Evolutionary conservation across 139 green algal genomes (phyloP).

Genomic region (Chlamydomonas sp.): DNA sequence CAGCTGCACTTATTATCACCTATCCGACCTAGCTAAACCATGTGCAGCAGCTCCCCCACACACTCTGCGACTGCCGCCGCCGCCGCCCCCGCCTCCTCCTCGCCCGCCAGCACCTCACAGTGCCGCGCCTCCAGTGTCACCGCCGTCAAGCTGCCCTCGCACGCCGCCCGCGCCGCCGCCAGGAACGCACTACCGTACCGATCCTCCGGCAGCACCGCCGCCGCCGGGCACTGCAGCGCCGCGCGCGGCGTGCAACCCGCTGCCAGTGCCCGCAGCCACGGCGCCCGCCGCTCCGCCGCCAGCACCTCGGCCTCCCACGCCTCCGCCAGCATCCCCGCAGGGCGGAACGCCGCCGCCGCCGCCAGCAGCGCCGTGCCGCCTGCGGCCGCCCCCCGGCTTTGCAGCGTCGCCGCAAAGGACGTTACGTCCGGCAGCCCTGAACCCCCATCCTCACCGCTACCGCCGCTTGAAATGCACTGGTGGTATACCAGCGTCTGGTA

Average conservation of each 20-base stretch:
- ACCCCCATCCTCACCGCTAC: not conserved
- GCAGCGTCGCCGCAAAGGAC: conserved; percentile 12
- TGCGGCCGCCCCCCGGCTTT: conserved; percentile 1
- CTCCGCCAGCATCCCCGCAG: not conserved
- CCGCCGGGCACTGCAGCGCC: conserved; percentile 62
- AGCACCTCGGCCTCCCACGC: not conserved
- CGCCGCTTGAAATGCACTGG: not conserved
- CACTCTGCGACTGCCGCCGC: conserved; percentile 41
- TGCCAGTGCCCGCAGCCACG: conserved; percentile 19
- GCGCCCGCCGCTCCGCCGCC: not conserved
- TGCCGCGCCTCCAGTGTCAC: conserved; percentile 56
- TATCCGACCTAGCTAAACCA: conserved; percentile 26
- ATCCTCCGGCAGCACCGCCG: conserved; percentile 68
- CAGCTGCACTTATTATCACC: too few species aligned
- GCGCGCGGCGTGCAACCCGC: not conserved
- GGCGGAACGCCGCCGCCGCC: not conserved
- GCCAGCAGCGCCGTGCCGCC: not conserved
- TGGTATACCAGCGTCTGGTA: conserved; percentile 11
- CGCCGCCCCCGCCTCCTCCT: conserved; percentile 12
- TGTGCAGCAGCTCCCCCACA: conserved; percentile 53
- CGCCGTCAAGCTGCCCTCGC: conserved; percentile 33
- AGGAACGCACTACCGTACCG: conserved; percentile 62
- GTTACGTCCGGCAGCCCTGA: conserved; percentile 12
- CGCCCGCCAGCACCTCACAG: conserved; percentile 9
- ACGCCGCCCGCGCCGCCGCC: conserved; percentile 39